Conservation (phyloP, 225 moss, liverwort and hornwort genomes). For the Sphagnum tenellum region DNA sequence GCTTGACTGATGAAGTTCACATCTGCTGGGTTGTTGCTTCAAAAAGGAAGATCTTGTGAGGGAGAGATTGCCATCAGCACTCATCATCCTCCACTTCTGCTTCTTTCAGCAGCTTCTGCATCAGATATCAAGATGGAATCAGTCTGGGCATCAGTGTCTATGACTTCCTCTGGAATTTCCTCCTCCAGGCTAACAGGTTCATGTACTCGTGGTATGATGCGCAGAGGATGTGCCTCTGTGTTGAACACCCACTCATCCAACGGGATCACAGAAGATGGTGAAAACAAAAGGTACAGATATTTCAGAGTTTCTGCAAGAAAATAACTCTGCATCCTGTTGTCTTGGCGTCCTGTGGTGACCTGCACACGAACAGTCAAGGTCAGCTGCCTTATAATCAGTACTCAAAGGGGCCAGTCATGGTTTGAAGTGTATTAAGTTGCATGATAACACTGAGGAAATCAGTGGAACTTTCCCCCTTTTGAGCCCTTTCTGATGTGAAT, state of each 20-base stretch:
- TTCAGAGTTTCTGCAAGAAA: slow-evolving; percentile 60
- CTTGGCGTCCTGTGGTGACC: slow-evolving; percentile 38
- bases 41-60: too few relatives aligned
- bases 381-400: too few relatives aligned
- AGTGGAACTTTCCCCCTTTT: background rate
- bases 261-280: slow-evolving; percentile 43
- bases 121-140: too few relatives aligned
- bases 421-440: background rate
- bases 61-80: too few relatives aligned
- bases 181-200: slow-evolving; percentile 12
- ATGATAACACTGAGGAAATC: background rate
- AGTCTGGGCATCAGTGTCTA: too few relatives aligned
- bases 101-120: too few relatives aligned
- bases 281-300: slow-evolving; percentile 55
- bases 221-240: slow-evolving; percentile 54
- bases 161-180: background rate
- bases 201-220: slow-evolving; percentile 26
- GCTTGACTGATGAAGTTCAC: too few relatives aligned
- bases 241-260: slow-evolving; percentile 61
- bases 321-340: slow-evolving; percentile 62
- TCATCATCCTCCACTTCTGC: too few relatives aligned
- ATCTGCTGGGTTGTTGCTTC: too few relatives aligned
- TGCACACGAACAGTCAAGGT: background rate
- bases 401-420: too few relatives aligned
- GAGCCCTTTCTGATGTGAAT: too few relatives aligned